Percentiles rank a stretch among this genome's conserved stretches.
phyloP scores from a whole-genome alignment of 208 protist species.

The Crithidia brevicula region DNA sequence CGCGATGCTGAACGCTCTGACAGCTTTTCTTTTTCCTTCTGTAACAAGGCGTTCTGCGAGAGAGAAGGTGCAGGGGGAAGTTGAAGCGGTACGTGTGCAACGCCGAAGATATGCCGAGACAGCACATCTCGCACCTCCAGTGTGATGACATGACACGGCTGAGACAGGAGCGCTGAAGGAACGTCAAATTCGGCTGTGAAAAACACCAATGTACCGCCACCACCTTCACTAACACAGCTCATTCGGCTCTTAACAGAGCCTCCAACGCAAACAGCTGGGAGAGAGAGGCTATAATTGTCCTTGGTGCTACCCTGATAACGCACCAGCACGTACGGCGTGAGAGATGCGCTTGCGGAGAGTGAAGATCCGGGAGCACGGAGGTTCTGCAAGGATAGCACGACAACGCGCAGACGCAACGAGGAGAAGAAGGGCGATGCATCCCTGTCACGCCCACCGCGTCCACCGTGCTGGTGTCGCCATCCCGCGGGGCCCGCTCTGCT shows the following conservation, averaged over 20 bases:
- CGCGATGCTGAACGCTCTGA: too few relatives aligned
- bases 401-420: neutral
- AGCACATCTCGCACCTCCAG: constrained; percentile 9
- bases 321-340: constrained; percentile 6
- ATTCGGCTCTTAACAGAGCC: neutral
- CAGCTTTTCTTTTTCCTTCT: too few relatives aligned
- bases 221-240: neutral
- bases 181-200: constrained; percentile 9
- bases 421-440: neutral
- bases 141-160: constrained; percentile 2
- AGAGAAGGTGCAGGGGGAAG: neutral
- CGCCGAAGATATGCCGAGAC: constrained; percentile 8
- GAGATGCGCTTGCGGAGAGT: neutral
- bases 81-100: neutral
- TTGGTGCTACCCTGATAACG: neutral
- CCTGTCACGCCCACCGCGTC: neutral
- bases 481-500: too few relatives aligned
- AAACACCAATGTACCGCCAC: neutral
- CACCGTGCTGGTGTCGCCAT: too few relatives aligned
- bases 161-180: neutral
- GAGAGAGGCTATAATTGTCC: constrained; percentile 9
- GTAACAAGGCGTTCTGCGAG: too few relatives aligned
- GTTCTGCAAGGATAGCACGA: neutral
- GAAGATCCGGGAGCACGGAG: neutral
- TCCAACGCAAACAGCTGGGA: neutral